Base-by-base conservation (phyloP, 108 stramenopile genomes). In the Aurantiochytrium sp. region DNA sequence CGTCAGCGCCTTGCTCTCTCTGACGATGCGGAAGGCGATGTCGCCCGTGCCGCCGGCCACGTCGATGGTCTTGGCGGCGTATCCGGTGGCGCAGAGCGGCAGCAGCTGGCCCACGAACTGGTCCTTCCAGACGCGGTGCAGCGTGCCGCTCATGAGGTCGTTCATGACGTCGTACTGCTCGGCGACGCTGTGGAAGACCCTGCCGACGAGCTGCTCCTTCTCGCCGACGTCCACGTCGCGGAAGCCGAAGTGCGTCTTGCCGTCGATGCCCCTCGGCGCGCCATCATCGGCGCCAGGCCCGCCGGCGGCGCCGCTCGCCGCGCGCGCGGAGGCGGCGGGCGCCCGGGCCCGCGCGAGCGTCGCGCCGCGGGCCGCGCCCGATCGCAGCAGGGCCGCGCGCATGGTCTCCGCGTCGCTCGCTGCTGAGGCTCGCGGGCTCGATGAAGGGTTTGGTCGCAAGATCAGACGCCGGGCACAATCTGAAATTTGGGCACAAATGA, bases 21-120 rank as follows among this genome's bases (percentile, higher is more conserved):
- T 95, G 32, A 96, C 87, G 54, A 97, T 95, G 34, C 97, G 96
- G 93, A 99, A 99, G 37, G 97, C 96, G 53, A 99, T 95, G 90
- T 99, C 98, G 19, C 98, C 98, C 19, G 99, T 99, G 24, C 99
- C 99, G 4, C 99, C 99, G 31, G 99, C 99, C 3, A 99, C 96
- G 89, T 99, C 98, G 27, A 98, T 91, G 45, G 95, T 15, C 59
- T 34, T 22, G 31, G 68, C 55, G 65, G 8, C 37, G 4, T 87
- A 24, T 10, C 85, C 87, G n/a, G 45, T n/a, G 5, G 19, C 52
- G 55, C 31, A 30, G 41, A 36, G 85, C 52, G 88, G 89, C 27
- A 27, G 91, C 68, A 68, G 91, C 93, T 52, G 93, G 24, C 89
- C 87, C 55, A 99, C 91, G 21, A 98, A 92, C 52, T 97, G 95